phyloP scores from a whole-genome alignment of 805 yeast species.

The Cyberlindnera euphorbiiphila region DNA sequence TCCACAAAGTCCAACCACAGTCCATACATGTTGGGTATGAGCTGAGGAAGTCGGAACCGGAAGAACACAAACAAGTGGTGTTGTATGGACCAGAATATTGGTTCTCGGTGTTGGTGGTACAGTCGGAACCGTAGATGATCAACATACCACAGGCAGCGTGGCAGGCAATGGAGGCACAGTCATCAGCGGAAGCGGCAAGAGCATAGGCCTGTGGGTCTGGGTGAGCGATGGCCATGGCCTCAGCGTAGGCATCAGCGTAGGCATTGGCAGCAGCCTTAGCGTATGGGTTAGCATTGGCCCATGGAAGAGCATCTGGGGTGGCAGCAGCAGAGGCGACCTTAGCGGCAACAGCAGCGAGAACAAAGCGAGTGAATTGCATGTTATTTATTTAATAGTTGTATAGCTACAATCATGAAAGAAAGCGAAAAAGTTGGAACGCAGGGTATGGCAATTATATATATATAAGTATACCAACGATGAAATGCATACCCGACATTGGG shows the following conservation, averaged over 20 bases:
- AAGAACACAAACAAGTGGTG: slow-evolving; percentile 29
- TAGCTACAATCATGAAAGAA: no score
- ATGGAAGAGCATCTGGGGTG: slow-evolving; percentile 13
- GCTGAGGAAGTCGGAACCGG: slow-evolving; percentile 24
- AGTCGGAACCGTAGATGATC: no score
- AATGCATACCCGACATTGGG: no score
- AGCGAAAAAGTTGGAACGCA: no score
- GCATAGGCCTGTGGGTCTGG: slow-evolving; percentile 27
- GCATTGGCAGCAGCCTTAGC: slow-evolving; percentile 15
- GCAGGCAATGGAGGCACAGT: slow-evolving; percentile 29
- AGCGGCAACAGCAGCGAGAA: slow-evolving; percentile 12
- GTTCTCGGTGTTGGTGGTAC: no score
- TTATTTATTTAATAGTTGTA: no score
- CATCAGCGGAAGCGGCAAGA: slow-evolving; percentile 24
- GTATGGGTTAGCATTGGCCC: no score
- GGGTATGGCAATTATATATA: no score
- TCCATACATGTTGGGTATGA: slow-evolving; percentile 31
- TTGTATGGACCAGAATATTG: no score
- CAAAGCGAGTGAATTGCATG: slow-evolving; percentile 14
- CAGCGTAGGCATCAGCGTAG: slow-evolving; percentile 16
- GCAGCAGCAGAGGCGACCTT: slow-evolving; percentile 9
- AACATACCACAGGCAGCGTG: no score
- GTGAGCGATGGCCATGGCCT: slow-evolving; percentile 18
- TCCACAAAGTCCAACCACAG: slow-evolving; percentile 39
- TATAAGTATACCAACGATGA: no score